Evolutionary conservation across 257 asterid genomes (phyloP).

Genomic region (Linaria vulgaris): DNA sequence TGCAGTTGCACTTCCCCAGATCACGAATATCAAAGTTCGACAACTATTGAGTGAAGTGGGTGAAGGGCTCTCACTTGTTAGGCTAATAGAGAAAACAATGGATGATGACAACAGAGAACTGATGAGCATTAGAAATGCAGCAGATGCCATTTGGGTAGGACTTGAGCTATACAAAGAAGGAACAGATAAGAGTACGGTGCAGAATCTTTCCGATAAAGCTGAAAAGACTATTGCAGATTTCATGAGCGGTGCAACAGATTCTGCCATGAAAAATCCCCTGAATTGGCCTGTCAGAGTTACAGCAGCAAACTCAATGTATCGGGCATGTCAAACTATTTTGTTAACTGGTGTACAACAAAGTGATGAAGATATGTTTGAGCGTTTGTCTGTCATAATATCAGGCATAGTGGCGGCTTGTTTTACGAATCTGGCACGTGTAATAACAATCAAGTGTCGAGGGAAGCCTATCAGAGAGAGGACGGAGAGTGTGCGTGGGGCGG

Average conservation of each 20-base stretch:
- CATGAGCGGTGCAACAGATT: not conserved
- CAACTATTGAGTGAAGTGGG: too few species aligned
- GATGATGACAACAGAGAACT: too few species aligned
- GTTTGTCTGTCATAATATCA: too few species aligned
- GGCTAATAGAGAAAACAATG: too few species aligned
- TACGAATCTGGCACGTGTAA: too few species aligned
- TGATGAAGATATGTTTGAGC: conserved; percentile 1
- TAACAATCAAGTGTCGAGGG: too few species aligned
- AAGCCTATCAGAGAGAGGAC: too few species aligned
- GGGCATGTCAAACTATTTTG: conserved; percentile 28
- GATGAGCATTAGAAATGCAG: conserved; percentile 20
- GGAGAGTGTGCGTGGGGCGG: conserved; percentile 30
- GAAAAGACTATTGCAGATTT: too few species aligned
- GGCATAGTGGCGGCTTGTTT: too few species aligned
- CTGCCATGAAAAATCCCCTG: conserved; percentile 23
- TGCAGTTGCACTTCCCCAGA: conserved; percentile 9
- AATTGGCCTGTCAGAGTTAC: conserved; percentile 24
- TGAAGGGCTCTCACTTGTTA: too few species aligned
- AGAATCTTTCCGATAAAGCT: too few species aligned
- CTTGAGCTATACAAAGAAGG: conserved; percentile 23
- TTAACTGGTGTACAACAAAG: not conserved
- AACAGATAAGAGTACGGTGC: conserved; percentile 22
- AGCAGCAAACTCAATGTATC: conserved; percentile 42
- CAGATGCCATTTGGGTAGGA: too few species aligned
- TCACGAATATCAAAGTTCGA: not conserved